These are phyloP conservation scores for Leccinum insolens DNA, from an alignment of 1,284 basidiomycete genomes.

Conservation along the genomic window DNA sequence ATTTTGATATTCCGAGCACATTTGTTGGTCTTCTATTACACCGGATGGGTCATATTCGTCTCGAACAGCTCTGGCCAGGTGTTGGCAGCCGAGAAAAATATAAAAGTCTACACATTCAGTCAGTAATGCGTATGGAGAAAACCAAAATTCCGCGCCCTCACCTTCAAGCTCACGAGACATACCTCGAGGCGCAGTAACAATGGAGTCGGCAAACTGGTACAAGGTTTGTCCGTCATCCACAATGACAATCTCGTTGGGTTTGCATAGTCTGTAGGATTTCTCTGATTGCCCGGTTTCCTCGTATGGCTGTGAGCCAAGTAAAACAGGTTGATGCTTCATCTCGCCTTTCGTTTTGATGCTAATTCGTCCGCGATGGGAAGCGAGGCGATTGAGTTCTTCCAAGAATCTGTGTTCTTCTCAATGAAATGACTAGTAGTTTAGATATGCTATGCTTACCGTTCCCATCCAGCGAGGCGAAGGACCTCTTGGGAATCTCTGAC, in stretches of 20 bases:
- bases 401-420: slow-evolving; percentile 3
- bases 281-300: not conserved
- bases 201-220: slow-evolving; percentile 6
- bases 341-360: not conserved
- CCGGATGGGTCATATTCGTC: not conserved
- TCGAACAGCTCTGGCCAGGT: not conserved
- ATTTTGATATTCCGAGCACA: not conserved
- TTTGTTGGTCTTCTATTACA: not conserved
- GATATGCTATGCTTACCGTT: no score
- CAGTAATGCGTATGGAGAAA: not conserved
- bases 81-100: not conserved
- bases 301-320: slow-evolving; percentile 3
- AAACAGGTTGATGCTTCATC: not conserved
- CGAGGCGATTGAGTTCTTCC: slow-evolving; percentile 1
- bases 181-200: slow-evolving; percentile 11
- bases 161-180: slow-evolving; percentile 11
- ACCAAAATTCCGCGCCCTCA: not conserved
- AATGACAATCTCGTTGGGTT: slow-evolving; percentile 10
- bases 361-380: not conserved
- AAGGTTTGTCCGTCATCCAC: slow-evolving; percentile 10
- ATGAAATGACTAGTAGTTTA: not conserved
- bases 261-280: not conserved
- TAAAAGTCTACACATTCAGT: slow-evolving; percentile 6
- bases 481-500: no score
- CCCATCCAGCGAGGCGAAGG: no score